These are phyloP conservation scores for Gloeophyllum trabeum DNA, from an alignment of 768 basidiomycete species.

Conservation along the genomic window DNA sequence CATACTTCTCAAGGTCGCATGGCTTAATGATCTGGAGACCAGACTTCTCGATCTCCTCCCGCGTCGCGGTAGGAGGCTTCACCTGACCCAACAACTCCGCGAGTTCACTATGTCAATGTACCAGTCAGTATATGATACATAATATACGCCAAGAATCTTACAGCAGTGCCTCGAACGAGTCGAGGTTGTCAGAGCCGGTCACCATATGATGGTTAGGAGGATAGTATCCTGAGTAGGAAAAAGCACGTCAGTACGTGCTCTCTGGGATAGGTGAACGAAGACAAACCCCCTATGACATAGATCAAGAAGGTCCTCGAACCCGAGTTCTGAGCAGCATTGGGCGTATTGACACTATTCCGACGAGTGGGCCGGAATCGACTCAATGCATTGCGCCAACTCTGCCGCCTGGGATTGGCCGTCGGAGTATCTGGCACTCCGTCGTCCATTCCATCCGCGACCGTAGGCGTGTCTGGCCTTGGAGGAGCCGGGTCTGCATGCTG, in stretches of 20 bases:
- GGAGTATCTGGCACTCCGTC: not conserved
- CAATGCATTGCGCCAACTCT: conserved; percentile 48
- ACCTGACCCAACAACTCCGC: conserved; percentile 75
- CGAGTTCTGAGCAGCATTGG: conserved; percentile 11
- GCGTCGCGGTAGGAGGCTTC: conserved; percentile 73
- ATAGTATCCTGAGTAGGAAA: conserved; percentile 94
- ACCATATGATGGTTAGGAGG: conserved; percentile 85
- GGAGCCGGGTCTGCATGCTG: conserved; percentile 1
- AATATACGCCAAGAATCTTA: no score
- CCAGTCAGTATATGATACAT: no score
- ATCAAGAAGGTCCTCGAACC: conserved; percentile 74
- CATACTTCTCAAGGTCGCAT: conserved; percentile 31
- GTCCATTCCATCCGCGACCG: not conserved
- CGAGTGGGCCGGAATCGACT: conserved; percentile 30
- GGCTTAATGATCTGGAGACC: conserved; percentile 66
- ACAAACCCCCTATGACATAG: conserved; percentile 76
- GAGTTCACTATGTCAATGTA: conserved; percentile 70
- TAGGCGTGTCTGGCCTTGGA: not conserved
- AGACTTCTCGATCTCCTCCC: conserved; percentile 78
- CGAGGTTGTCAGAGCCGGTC: conserved; percentile 60
- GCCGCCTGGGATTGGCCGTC: conserved; percentile 17
- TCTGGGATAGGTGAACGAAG: not conserved
- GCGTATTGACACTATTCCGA: conserved; percentile 8
- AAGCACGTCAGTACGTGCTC: not conserved
- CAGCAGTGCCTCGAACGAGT: conserved; percentile 71